These are phyloP conservation scores for Xylariaceae sp. DNA, from an alignment of 2,329 filamentous ascomycete species.

Conservation along the genomic window DNA sequence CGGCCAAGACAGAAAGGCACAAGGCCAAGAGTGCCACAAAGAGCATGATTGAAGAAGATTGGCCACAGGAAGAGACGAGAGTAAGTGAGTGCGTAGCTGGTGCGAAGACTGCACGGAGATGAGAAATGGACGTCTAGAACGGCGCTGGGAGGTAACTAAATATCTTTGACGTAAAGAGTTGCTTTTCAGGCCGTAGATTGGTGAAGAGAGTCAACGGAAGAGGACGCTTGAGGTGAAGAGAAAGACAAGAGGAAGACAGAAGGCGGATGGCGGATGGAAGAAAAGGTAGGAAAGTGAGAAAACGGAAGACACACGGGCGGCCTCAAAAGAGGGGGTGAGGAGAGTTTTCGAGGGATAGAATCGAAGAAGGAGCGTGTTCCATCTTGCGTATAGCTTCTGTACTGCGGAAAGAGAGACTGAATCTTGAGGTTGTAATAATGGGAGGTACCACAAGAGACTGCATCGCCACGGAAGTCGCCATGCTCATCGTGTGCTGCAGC, in stretches of 20 bases:
- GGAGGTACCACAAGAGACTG: background rate
- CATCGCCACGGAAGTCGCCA: background rate
- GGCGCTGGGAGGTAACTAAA: slow-evolving; percentile 5
- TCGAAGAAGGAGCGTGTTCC: slow-evolving; percentile 4
- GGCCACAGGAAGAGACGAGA: background rate
- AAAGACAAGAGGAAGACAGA: background rate
- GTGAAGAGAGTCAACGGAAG: background rate
- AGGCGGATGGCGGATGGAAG: background rate
- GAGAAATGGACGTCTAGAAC: background rate
- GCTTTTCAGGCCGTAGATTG: background rate
- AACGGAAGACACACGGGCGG: background rate
- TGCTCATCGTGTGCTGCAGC: background rate
- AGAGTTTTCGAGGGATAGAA: background rate
- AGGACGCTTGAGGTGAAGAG: background rate
- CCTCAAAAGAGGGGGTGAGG: background rate
- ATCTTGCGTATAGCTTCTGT: background rate
- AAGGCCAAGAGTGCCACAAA: slow-evolving; percentile 21
- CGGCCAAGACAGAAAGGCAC: slow-evolving; percentile 13
- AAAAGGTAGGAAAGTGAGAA: background rate
- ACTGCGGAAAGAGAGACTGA: slow-evolving; percentile 5
- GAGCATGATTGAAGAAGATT: slow-evolving; percentile 13
- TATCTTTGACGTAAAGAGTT: slow-evolving; percentile 4
- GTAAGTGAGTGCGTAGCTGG: background rate
- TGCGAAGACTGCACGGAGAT: slow-evolving; percentile 3
- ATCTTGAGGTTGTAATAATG: background rate